Percentiles rank a stretch among this genome's conserved stretches.
Evolutionary conservation across 176 grass and related monocot genomes (phyloP).

Genomic region (Calamus simplicifolius): DNA sequence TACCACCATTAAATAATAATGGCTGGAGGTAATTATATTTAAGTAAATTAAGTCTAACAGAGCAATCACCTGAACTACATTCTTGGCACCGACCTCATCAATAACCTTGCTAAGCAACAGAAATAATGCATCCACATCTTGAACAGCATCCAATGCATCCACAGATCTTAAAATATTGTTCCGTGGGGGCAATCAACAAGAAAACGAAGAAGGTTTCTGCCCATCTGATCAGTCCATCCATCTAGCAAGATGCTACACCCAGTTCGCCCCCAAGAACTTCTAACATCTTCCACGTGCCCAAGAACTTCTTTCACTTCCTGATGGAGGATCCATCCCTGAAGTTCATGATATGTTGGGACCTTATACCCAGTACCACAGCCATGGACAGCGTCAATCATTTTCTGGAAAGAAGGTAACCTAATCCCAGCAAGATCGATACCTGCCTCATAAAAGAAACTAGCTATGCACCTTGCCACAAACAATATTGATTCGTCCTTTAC

Average conservation of each 20-base stretch:
- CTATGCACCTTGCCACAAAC: slow-evolving; percentile 38
- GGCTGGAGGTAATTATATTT: too few relatives aligned
- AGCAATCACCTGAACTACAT: slow-evolving; percentile 71
- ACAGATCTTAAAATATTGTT: slow-evolving; percentile 67
- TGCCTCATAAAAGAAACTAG: slow-evolving; percentile 61
- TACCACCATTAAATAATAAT: too few relatives aligned
- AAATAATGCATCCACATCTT: slow-evolving; percentile 47
- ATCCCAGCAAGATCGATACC: slow-evolving; percentile 48
- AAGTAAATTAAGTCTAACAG: too few relatives aligned
- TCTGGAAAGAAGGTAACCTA: slow-evolving; percentile 44
- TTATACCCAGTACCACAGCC: slow-evolving; percentile 10
- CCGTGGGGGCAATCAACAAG: slow-evolving; percentile 52
- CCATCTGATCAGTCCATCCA: slow-evolving; percentile 47
- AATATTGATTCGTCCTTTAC: slow-evolving; percentile 23
- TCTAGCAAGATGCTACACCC: slow-evolving; percentile 72
- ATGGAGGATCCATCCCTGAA: slow-evolving; percentile 51
- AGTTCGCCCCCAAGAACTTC: slow-evolving; percentile 40
- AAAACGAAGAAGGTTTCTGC: slow-evolving; percentile 44
- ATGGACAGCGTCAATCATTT: slow-evolving; percentile 45
- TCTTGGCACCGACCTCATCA: slow-evolving; percentile 45
- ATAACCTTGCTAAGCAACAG: slow-evolving; percentile 37
- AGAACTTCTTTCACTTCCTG: slow-evolving; percentile 48
- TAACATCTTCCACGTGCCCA: slow-evolving; percentile 31
- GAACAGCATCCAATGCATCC: slow-evolving; percentile 37
- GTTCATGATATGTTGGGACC: slow-evolving; percentile 33